These are phyloP conservation scores for Coemansia sp. DNA, from an alignment of 192 early-diverging fungal species.

Conservation along the genomic window DNA sequence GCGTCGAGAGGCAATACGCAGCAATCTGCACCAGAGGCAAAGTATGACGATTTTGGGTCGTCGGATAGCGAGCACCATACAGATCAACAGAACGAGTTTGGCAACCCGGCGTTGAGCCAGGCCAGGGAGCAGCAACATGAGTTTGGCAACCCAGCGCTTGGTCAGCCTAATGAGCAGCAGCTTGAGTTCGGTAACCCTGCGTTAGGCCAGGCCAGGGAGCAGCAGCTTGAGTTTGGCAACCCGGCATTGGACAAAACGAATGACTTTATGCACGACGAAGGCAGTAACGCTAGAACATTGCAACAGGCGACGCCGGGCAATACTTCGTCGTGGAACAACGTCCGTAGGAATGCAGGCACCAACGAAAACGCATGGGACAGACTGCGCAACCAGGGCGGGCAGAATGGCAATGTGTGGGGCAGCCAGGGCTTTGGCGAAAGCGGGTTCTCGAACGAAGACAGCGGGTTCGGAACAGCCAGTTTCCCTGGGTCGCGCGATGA, in stretches of 20 bases:
- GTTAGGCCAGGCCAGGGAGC: neutral
- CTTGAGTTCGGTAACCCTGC: neutral
- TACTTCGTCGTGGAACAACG: conserved; percentile 25
- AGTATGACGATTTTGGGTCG: conserved; percentile 3
- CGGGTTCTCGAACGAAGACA: neutral
- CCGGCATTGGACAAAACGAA: conserved; percentile 1
- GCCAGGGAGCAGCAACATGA: neutral
- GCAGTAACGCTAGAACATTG: neutral
- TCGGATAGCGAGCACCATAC: conserved; percentile 2
- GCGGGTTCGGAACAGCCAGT: conserved; percentile 16
- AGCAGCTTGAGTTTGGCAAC: conserved; percentile 18
- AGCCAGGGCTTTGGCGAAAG: conserved; percentile 5
- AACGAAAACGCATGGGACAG: conserved; percentile 27
- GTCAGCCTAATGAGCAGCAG: too few species aligned
- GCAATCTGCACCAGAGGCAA: neutral
- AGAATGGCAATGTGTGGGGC: conserved; percentile 21
- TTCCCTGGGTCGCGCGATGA: conserved; percentile 42
- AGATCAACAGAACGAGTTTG: conserved; percentile 5
- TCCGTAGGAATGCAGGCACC: conserved; percentile 14
- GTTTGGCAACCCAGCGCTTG: conserved; percentile 5
- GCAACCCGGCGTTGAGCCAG: conserved; percentile 8
- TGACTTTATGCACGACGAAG: neutral
- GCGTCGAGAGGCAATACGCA: conserved; percentile 13
- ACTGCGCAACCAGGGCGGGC: conserved; percentile 25
- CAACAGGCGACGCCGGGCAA: neutral